These are phyloP conservation scores for Suillus hirtellus DNA, from an alignment of 768 basidiomycete genomes.

Conservation along the genomic window DNA sequence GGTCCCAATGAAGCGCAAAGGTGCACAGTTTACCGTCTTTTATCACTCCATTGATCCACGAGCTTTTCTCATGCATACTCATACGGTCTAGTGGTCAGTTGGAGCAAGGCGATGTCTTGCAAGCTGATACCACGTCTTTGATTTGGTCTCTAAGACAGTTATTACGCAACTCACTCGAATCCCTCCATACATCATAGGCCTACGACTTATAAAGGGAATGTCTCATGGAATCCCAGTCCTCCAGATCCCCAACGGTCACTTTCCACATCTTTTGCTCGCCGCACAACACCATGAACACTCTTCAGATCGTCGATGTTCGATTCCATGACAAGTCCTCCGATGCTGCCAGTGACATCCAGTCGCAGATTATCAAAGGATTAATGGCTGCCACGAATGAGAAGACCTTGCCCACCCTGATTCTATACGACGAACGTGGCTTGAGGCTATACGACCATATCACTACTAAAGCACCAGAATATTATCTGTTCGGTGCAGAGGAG, in stretches of 20 bases:
- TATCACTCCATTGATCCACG: neutral
- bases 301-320: constrained; percentile 55
- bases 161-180: neutral
- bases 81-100: neutral
- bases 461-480: constrained; percentile 78
- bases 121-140: neutral
- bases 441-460: constrained; percentile 87
- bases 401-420: constrained; percentile 74
- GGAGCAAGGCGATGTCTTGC: neutral
- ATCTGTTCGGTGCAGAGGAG: constrained; percentile 88
- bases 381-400: constrained; percentile 53
- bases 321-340: constrained; percentile 20
- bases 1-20: neutral
- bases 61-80: neutral
- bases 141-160: neutral
- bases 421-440: constrained; percentile 87
- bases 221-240: neutral
- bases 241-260: neutral
- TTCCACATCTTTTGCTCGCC: neutral
- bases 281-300: neutral
- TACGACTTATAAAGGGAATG: neutral
- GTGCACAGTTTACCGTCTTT: neutral
- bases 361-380: constrained; percentile 57
- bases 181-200: neutral
- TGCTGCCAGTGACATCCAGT: constrained; percentile 36